Conservation (phyloP, 1,139 yeast genomes). For the Hansenula lynferdii region DNA sequence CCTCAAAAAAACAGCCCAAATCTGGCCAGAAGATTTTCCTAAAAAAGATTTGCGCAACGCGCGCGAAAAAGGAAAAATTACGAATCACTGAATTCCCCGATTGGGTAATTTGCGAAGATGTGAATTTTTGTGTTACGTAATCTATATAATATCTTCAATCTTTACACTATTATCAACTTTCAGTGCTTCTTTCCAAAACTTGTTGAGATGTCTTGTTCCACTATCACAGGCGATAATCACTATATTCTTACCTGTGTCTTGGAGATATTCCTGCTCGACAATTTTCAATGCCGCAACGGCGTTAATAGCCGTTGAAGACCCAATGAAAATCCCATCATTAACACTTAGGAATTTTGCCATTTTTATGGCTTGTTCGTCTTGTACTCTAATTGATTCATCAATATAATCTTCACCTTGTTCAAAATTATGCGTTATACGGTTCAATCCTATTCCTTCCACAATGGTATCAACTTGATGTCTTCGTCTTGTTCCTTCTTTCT, state of each 20-base stretch:
- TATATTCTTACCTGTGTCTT: slow-evolving; percentile 51
- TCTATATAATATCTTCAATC: slow-evolving; percentile 23
- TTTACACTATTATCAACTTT: slow-evolving; percentile 25
- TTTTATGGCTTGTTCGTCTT: slow-evolving; percentile 72
- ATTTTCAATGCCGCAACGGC: slow-evolving; percentile 82
- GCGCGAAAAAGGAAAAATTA: no score
- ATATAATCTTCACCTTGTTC: slow-evolving; percentile 62
- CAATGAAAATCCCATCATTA: slow-evolving; percentile 86
- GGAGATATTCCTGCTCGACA: slow-evolving; percentile 48
- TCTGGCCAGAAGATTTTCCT: no score
- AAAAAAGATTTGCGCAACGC: no score
- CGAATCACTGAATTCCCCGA: no score
- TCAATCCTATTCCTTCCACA: slow-evolving; percentile 91
- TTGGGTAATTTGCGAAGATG: no score
- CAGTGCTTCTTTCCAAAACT: slow-evolving; percentile 79
- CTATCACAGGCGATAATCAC: slow-evolving; percentile 94
- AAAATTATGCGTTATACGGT: slow-evolving; percentile 80
- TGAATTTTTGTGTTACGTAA: no score
- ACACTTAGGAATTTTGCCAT: slow-evolving; percentile 86
- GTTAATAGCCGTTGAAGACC: slow-evolving; percentile 88
- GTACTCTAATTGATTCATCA: slow-evolving; percentile 76
- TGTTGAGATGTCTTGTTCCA: slow-evolving; percentile 83
- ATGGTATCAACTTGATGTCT: slow-evolving; percentile 95
- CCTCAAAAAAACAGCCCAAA: no score
- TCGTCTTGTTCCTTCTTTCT: slow-evolving; percentile 88